Evolutionary conservation across 371 early-diverging fungal species (phyloP).

Genomic region (Apophysomyces trapeziformis): DNA sequence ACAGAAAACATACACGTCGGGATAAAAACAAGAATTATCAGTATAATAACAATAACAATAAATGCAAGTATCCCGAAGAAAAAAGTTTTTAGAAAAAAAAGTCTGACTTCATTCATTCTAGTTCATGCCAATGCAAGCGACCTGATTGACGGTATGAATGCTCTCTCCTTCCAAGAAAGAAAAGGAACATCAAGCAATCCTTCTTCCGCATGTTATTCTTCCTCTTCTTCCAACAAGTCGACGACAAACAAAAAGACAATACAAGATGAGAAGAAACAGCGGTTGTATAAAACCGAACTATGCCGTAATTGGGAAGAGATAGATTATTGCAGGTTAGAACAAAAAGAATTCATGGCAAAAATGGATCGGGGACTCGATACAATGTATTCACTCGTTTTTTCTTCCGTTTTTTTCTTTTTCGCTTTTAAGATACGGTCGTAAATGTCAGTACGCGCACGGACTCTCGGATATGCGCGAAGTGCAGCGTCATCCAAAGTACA

Average conservation of each 20-base stretch:
- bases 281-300: constrained; percentile 32
- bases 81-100: background rate
- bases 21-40: background rate
- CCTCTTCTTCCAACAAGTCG: background rate
- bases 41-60: background rate
- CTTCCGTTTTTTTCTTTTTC: background rate
- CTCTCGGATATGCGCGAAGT: constrained; percentile 80
- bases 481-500: constrained; percentile 95
- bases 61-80: background rate
- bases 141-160: background rate
- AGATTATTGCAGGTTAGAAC: constrained; percentile 22
- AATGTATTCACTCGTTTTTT: background rate
- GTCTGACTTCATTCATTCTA: background rate
- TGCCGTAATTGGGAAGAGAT: constrained; percentile 31
- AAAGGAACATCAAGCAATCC: background rate
- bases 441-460: constrained; percentile 98
- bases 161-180: background rate
- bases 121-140: background rate
- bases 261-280: constrained; percentile 22
- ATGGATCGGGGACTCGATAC: too few relatives aligned
- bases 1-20: background rate
- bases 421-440: constrained; percentile 73
- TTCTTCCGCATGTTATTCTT: background rate
- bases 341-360: too few relatives aligned
- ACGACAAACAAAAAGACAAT: constrained; percentile 4